phyloP scores from a whole-genome alignment of 768 basidiomycete genomes.

The Hydnomerulius pinastri region DNA sequence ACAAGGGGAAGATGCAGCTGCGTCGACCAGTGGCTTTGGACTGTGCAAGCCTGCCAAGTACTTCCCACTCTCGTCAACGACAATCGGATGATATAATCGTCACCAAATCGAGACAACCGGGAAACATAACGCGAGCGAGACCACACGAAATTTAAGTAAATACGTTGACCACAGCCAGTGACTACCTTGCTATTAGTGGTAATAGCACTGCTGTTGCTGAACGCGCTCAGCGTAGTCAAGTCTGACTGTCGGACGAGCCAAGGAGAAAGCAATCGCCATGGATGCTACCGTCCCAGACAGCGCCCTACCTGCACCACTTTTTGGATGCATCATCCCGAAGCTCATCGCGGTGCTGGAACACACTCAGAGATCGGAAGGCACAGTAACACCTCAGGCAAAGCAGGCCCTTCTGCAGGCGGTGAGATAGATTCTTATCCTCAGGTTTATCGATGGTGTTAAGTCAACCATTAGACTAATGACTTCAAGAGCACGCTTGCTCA shows the following conservation, averaged over 20 bases:
- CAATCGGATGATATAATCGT: slow-evolving; percentile 6
- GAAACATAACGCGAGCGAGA: too few relatives aligned
- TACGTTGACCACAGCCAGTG: too few relatives aligned
- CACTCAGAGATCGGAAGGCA: slow-evolving; percentile 57
- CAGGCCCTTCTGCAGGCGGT: slow-evolving; percentile 71
- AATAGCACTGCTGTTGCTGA: neutral
- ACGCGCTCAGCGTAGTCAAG: too few relatives aligned
- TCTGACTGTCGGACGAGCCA: too few relatives aligned
- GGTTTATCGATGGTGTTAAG: neutral
- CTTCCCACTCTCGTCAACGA: neutral
- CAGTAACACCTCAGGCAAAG: slow-evolving; percentile 56
- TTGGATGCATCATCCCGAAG: slow-evolving; percentile 59
- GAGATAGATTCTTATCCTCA: slow-evolving; percentile 22
- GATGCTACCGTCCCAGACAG: slow-evolving; percentile 7
- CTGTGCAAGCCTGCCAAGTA: too few relatives aligned
- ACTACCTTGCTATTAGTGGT: neutral
- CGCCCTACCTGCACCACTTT: slow-evolving; percentile 46
- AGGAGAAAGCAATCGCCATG: too few relatives aligned
- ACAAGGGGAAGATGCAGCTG: neutral
- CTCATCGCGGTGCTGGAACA: slow-evolving; percentile 62
- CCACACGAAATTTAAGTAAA: too few relatives aligned
- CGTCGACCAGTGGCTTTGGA: neutral
- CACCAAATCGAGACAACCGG: neutral
- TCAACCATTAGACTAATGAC: slow-evolving; percentile 60
- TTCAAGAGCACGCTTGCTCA: slow-evolving; percentile 59